Conservation (phyloP, 1,284 basidiomycete genomes). For the Apiotrichum brassicae region DNA sequence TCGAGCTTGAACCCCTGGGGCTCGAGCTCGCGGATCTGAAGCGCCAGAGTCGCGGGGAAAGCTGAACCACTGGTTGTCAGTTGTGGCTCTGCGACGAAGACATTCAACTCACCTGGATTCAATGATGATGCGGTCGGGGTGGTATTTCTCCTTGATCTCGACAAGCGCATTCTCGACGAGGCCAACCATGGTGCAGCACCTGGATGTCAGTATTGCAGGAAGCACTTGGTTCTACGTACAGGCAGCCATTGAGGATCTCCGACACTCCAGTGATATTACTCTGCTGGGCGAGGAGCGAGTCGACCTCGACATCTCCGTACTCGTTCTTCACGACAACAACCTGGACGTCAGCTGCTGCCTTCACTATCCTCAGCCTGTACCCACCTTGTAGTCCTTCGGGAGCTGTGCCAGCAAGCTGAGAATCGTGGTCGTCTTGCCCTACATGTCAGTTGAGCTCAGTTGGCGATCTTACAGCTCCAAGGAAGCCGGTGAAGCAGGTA, state of each 20-base stretch:
- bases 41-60: constrained; percentile 72
- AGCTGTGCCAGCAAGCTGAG: constrained; percentile 72
- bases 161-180: constrained; percentile 82
- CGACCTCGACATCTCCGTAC: constrained; percentile 54
- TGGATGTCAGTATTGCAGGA: constrained; percentile 38
- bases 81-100: too few relatives aligned
- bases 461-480: constrained; percentile 32
- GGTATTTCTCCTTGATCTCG: constrained; percentile 78
- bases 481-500: constrained; percentile 77
- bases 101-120: constrained; percentile 68
- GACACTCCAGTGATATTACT: constrained; percentile 74
- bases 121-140: constrained; percentile 81
- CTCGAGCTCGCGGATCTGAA: constrained; percentile 83
- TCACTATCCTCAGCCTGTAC: too few relatives aligned
- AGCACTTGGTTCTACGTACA: constrained; percentile 55
- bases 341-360: constrained; percentile 42
- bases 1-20: constrained; percentile 70
- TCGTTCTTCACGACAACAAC: constrained; percentile 70
- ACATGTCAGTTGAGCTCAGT: constrained; percentile 1
- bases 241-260: constrained; percentile 87
- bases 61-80: constrained; percentile 58
- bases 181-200: constrained; percentile 84
- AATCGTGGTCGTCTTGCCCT: constrained; percentile 58
- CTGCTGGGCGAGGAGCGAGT: constrained; percentile 76
- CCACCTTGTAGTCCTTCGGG: constrained; percentile 61